Base-by-base conservation (phyloP, 257 asterid genomes). In the Euphrasia confusa region DNA sequence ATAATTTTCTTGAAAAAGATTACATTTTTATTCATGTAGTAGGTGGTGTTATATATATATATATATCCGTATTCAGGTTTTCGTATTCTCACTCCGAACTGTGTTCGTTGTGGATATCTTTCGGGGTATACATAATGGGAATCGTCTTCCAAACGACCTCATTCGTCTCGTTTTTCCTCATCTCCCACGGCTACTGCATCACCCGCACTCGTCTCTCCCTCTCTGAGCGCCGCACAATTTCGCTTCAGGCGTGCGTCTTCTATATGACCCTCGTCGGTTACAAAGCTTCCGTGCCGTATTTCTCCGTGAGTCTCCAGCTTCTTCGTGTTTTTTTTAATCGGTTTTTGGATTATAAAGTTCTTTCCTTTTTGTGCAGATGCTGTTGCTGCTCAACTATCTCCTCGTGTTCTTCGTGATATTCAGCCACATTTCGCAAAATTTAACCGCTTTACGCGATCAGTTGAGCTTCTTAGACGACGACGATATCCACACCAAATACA, bases 91-190 rank as follows among this genome's bases (percentile, higher is more conserved):
- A 82, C 57, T 61, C 73, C 10, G 71, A 82, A 7, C 56, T 78
- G 9, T 88, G 98, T 84, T 91, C 98, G 1, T 74, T 91, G 52
- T 88, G 96, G 98, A 72, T 91, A 80, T 88, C 98, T 14, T 91
- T 91, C 45, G 98, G 98, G 55, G 96, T 81, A 27, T 91, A 85
- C 42, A 78, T 91, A 68, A 81, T 79, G 10, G 96, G 98, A 68
- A 74, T 86, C 1, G 78, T 88, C 42, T 88, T 85, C 37, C 94
- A 84, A 64, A 88, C 98, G 1, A 75, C 76, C 26, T 72, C 83
- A 4, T 74, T 88, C 57, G 83, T 82, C 17, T 78, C 92, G 0
- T 86, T 91, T 76, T 69, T 86, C 69, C 86, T 91, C 65, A 81
- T 91, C 64, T 80, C 98, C 28, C 85, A 82, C 54, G 96, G 96